These are phyloP conservation scores for Danielia oregonensis DNA, from an alignment of 805 yeast genomes.

Conservation along the genomic window DNA sequence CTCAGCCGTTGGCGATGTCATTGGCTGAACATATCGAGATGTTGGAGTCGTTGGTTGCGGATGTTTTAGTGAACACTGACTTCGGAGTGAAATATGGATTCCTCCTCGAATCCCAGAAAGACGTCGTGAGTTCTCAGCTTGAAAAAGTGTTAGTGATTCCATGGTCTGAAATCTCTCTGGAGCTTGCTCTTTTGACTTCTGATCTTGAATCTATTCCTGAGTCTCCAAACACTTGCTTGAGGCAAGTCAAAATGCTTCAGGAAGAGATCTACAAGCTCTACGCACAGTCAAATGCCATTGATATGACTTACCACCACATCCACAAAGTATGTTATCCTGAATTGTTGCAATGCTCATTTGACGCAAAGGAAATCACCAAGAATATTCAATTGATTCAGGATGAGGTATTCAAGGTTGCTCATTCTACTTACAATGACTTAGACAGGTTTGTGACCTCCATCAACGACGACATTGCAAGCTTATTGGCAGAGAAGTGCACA, in stretches of 20 bases:
- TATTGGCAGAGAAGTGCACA: slow-evolving; percentile 21
- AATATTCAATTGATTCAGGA: slow-evolving; percentile 4
- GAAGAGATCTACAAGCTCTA: slow-evolving; percentile 17
- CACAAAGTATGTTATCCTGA: slow-evolving; percentile 4
- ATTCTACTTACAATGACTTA: slow-evolving; percentile 10
- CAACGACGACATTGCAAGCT: slow-evolving; percentile 20
- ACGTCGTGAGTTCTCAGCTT: slow-evolving; percentile 24
- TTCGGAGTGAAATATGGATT: slow-evolving; percentile 39
- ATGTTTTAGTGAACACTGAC: slow-evolving; percentile 22
- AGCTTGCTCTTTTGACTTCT: slow-evolving; percentile 27
- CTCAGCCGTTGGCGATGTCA: slow-evolving; percentile 56
- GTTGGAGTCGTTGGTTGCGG: slow-evolving; percentile 27
- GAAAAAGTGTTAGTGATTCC: slow-evolving; percentile 2
- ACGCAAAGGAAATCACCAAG: slow-evolving; percentile 1
- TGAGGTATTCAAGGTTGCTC: slow-evolving; percentile 3
- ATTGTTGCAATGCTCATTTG: slow-evolving; percentile 5
- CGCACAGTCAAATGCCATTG: slow-evolving; percentile 6
- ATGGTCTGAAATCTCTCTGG: slow-evolving; percentile 11
- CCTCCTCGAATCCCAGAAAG: slow-evolving; percentile 35
- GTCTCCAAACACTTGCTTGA: slow-evolving; percentile 23
- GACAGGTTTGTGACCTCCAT: slow-evolving; percentile 18
- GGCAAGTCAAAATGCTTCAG: slow-evolving; percentile 27
- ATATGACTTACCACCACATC: slow-evolving; percentile 3
- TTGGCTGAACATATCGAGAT: slow-evolving; percentile 49
- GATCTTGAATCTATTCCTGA: slow-evolving; percentile 29